Base-by-base conservation (phyloP, 1,139 yeast genomes). In the Hyphopichia fennica region DNA sequence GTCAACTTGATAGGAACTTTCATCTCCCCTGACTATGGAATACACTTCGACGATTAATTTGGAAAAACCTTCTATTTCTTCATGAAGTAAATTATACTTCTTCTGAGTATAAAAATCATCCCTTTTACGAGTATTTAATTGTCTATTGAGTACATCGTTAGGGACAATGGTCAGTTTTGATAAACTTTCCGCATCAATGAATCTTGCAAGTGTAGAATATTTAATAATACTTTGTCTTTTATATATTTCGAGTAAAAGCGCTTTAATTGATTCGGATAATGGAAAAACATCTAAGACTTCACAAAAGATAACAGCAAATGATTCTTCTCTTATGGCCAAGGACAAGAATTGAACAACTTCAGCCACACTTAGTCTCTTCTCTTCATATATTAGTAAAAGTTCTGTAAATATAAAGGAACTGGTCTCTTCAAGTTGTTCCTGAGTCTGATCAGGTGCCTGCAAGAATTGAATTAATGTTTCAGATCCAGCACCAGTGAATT, bases 41-140 rank as follows among this genome's bases (percentile, higher is more conserved):
- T 65, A 62, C n/a, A 87, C 49, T 44, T 83, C 81, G 7, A 75
- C 75, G 0, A 83, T 63, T 31, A 87, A 66, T 53, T 84, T 83
- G 14, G 96, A 65, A 62, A 80, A 93, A 1, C 98, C 99, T 57
- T 85, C 93, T 14, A 82, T 67, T 50, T 87, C 87, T 60, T 91
- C 97, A 42, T 82, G 79, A n/a, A 88, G 55, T 25, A 90, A 64
- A 47, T 88, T 88, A 64, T 69, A 90, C 47, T 87, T 81, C 53
- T 79, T 81, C 45, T 87, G 87, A 30, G 89, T 83, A 59, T 82
- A 87, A 49, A 80, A 56, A 66, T 78, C 68, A 58, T 81, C 67
- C 63, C 84, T 63, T 30, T 77, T 68, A 16, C 70, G 59, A 45
- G 74, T 63, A 49, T 78, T 70, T 58, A 77, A 58, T 40, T 67